These are phyloP conservation scores for Helotiales sp. DNA, from an alignment of 2,329 filamentous ascomycete species.

Conservation along the genomic window DNA sequence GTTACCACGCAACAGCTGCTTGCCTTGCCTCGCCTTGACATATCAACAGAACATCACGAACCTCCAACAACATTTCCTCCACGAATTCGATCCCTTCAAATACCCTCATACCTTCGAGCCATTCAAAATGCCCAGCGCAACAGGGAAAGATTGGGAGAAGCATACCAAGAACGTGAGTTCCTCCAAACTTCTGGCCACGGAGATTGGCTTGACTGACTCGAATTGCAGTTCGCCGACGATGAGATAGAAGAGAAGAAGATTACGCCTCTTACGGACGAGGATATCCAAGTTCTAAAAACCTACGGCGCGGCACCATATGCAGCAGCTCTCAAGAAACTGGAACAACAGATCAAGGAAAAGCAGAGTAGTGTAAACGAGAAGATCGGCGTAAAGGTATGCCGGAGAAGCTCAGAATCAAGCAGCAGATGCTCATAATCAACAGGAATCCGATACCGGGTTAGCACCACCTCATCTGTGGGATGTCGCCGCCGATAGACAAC, in stretches of 20 bases:
- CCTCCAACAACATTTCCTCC: conserved; percentile 5
- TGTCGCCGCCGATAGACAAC: conserved; percentile 94
- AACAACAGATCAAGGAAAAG: conserved; percentile 99
- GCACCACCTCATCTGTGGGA: conserved; percentile 99
- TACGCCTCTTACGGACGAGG: conserved; percentile 92
- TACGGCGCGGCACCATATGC: conserved; percentile 97
- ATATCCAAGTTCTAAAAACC: conserved; percentile 98
- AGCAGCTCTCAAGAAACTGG: conserved; percentile 90
- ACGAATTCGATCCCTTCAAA: background rate
- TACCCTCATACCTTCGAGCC: background rate
- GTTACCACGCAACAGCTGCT: conserved; percentile 27
- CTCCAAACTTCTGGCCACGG: background rate
- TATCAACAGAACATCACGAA: conserved; percentile 14
- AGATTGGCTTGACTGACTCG: conserved; percentile 9
- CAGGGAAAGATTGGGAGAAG: conserved; percentile 95
- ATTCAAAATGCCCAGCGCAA: conserved; percentile 61
- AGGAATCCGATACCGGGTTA: conserved; percentile 98
- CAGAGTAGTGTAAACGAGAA: conserved; percentile 98
- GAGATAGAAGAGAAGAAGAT: conserved; percentile 99
- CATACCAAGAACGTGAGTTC: conserved; percentile 74
- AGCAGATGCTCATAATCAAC: conserved; percentile 1
- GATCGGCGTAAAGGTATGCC: conserved; percentile 76
- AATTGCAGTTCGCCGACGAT: conserved; percentile 80
- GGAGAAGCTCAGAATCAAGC: background rate
- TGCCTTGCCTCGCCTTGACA: conserved; percentile 20